These are phyloP conservation scores for Wickerhamomyces kurtzmanii DNA, from an alignment of 805 yeast species.

Conservation along the genomic window DNA sequence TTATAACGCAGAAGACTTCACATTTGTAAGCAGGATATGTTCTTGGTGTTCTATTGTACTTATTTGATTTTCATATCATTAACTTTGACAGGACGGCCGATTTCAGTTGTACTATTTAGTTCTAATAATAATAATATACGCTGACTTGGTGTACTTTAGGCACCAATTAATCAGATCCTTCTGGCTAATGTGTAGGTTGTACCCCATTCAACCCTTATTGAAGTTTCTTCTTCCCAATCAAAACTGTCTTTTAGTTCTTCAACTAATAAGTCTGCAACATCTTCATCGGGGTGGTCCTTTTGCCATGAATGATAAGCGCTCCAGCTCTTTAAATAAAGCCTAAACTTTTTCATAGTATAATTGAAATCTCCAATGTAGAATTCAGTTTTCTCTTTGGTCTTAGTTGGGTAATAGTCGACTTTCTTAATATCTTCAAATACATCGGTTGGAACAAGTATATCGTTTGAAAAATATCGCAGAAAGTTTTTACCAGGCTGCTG, in stretches of 20 bases:
- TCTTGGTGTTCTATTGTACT: too few species aligned
- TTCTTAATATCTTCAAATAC: conserved; percentile 31
- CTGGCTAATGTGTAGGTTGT: conserved; percentile 44
- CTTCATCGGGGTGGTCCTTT: conserved; percentile 27
- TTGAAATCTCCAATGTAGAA: conserved; percentile 30
- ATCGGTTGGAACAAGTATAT: conserved; percentile 33
- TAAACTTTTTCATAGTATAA: conserved; percentile 32
- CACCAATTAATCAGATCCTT: too few species aligned
- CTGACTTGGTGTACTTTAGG: too few species aligned
- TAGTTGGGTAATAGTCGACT: conserved; percentile 20
- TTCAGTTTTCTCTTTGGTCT: conserved; percentile 13
- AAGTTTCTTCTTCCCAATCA: conserved; percentile 35
- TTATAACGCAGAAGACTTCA: too few species aligned
- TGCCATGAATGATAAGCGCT: conserved; percentile 58
- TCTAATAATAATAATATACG: too few species aligned
- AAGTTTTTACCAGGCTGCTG: conserved; percentile 56
- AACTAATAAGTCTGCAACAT: conserved; percentile 32
- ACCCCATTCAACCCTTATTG: conserved; percentile 40
- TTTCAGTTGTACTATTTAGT: too few species aligned
- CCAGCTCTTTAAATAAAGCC: conserved; percentile 51
- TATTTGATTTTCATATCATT: too few species aligned
- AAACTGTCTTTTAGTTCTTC: conserved; percentile 29
- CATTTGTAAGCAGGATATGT: too few species aligned
- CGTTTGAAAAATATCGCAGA: conserved; percentile 32
- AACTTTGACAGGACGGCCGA: too few species aligned